Percentiles rank a stretch among this genome's conserved stretches.
These are phyloP conservation scores for Pleurotus salmoneostramineus DNA, from an alignment of 768 basidiomycete species.

Conservation along the genomic window DNA sequence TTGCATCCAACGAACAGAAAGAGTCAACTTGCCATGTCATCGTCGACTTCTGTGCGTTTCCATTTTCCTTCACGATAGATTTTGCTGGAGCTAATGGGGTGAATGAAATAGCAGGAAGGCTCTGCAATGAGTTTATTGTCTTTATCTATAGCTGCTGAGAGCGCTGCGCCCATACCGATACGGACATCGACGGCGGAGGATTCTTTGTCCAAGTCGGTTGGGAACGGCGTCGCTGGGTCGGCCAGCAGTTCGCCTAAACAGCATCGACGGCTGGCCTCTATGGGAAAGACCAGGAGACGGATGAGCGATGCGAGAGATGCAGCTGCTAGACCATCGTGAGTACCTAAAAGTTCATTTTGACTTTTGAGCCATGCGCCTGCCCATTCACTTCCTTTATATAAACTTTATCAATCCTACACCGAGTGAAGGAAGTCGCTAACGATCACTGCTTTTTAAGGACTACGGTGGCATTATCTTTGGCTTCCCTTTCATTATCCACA, in stretches of 20 bases:
- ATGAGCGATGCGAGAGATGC: slow-evolving; percentile 81
- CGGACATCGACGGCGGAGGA: slow-evolving; percentile 13
- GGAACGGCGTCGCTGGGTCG: slow-evolving; percentile 9
- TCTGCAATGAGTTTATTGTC: slow-evolving; percentile 53
- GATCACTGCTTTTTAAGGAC: slow-evolving; percentile 11
- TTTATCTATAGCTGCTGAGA: slow-evolving; percentile 59
- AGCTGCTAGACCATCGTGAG: slow-evolving; percentile 69
- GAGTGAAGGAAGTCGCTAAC: too few species aligned
- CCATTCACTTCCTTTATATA: too few species aligned
- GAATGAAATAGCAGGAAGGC: slow-evolving; percentile 8
- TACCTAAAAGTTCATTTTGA: slow-evolving; percentile 14
- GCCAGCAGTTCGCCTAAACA: slow-evolving; percentile 35
- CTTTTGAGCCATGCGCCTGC: too few species aligned
- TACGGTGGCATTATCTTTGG: slow-evolving; percentile 36
- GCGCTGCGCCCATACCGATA: slow-evolving; percentile 42
- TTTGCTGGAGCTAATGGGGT: not conserved
- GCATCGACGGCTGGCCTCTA: slow-evolving; percentile 69
- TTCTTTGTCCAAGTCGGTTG: slow-evolving; percentile 7
- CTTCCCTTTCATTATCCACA: slow-evolving; percentile 38
- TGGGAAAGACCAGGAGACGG: slow-evolving; percentile 65
- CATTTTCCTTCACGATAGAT: not conserved
- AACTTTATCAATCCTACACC: too few species aligned
- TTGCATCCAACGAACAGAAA: not conserved
- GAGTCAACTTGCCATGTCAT: slow-evolving; percentile 5
- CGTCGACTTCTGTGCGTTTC: slow-evolving; percentile 1